Percentiles rank a stretch among this genome's conserved stretches.
phyloP scores from a whole-genome alignment of 208 protist genomes.

The Leishmania tarentolae region DNA sequence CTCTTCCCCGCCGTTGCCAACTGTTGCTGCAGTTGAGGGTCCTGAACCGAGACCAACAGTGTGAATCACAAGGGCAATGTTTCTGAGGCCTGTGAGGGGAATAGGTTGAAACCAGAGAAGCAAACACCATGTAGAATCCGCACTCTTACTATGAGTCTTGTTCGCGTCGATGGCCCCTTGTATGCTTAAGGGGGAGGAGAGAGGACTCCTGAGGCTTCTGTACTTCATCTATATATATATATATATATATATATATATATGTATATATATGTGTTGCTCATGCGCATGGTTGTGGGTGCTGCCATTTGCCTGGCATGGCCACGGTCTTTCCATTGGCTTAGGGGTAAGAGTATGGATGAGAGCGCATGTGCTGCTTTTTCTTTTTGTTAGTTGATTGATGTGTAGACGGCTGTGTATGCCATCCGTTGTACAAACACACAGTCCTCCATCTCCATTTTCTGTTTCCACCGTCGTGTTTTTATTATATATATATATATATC shows the following conservation, averaged over 20 bases:
- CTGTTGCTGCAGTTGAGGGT: constrained; percentile 25
- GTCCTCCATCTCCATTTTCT: not conserved
- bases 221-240: not conserved
- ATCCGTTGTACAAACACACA: not conserved
- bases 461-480: not conserved
- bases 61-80: constrained; percentile 34
- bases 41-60: not conserved
- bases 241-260: not conserved
- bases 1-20: constrained; percentile 53
- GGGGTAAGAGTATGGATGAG: not conserved
- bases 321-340: not conserved
- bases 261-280: not conserved
- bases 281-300: not conserved
- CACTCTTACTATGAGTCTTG: not conserved
- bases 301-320: not conserved
- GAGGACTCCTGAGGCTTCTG: no score
- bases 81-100: constrained; percentile 7
- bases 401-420: no score
- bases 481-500: no score
- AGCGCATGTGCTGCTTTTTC: not conserved
- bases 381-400: not conserved
- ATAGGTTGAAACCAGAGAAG: not conserved
- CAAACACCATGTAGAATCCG: not conserved
- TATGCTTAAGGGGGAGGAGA: no score
- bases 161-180: not conserved